phyloP scores from a whole-genome alignment of 2,329 filamentous ascomycete genomes.

The Raffaelea ambrosiae region DNA sequence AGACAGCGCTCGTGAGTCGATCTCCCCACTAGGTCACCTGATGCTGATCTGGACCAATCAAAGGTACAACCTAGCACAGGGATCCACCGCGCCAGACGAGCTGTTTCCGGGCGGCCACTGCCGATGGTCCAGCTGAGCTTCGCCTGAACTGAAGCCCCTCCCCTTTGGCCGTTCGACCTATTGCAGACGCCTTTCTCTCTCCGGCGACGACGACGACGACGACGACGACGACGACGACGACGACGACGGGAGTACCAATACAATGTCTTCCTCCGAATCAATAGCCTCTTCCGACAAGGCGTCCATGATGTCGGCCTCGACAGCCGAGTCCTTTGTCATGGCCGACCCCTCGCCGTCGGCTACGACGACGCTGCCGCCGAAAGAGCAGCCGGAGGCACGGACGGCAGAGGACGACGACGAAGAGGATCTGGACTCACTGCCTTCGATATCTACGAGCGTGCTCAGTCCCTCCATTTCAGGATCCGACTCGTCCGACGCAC shows the following conservation, averaged over 20 bases:
- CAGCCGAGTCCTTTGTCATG: conserved; percentile 43
- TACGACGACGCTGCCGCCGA: conserved; percentile 17
- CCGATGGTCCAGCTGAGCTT: too few species aligned
- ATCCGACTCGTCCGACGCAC: conserved; percentile 70
- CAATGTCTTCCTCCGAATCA: conserved; percentile 7
- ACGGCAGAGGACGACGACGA: conserved; percentile 29
- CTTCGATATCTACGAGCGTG: conserved; percentile 47
- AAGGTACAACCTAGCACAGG: too few species aligned
- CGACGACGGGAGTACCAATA: background rate
- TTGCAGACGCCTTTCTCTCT: too few species aligned
- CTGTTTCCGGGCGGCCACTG: background rate
- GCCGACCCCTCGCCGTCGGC: conserved; percentile 32
- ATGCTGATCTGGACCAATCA: background rate
- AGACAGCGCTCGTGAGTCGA: too few species aligned
- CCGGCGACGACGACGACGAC: too few species aligned
- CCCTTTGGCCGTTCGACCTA: too few species aligned
- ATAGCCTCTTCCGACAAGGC: conserved; percentile 1
- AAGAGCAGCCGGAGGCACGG: background rate
- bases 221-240: too few species aligned
- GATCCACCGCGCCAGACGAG: background rate
- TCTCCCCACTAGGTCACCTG: too few species aligned
- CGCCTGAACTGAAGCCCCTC: too few species aligned
- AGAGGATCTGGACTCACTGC: conserved; percentile 55
- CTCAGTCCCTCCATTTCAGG: conserved; percentile 18
- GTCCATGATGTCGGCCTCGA: conserved; percentile 14